A percentile compares a stretch with the other conserved stretches of the same genome.
Conservation (phyloP, 2,329 filamentous ascomycete genomes). For the Cordyceps pruinosa region DNA sequence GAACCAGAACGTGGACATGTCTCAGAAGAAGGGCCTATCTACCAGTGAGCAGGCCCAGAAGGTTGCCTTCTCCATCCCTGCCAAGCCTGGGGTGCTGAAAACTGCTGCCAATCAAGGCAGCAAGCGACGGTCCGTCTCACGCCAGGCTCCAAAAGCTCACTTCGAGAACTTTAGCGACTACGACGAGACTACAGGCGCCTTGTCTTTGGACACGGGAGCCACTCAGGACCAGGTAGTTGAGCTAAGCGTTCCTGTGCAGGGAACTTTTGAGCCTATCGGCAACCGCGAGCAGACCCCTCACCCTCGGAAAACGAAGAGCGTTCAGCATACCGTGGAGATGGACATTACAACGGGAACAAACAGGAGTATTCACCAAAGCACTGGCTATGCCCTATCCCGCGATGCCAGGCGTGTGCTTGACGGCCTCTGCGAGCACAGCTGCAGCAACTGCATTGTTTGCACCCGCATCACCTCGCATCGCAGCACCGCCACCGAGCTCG, state of each 20-base stretch:
- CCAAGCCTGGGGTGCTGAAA: slow-evolving; percentile 23
- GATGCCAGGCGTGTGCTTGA: slow-evolving; percentile 48
- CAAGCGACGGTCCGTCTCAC: slow-evolving; percentile 28
- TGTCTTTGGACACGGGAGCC: slow-evolving; percentile 28
- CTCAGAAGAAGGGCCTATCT: slow-evolving; percentile 20
- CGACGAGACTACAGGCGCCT: slow-evolving; percentile 29
- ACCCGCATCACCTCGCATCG: slow-evolving; percentile 43
- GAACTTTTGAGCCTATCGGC: slow-evolving; percentile 20
- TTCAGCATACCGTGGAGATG: slow-evolving; percentile 3
- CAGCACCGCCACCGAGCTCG: slow-evolving; percentile 31
- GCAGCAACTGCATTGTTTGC: slow-evolving; percentile 52
- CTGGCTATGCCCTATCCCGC: slow-evolving; percentile 41
- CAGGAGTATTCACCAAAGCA: slow-evolving; percentile 16
- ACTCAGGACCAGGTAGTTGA: slow-evolving; percentile 28
- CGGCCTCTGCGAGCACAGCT: slow-evolving; percentile 46
- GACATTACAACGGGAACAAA: slow-evolving; percentile 12
- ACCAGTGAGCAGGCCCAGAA: slow-evolving; percentile 28
- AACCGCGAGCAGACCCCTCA: slow-evolving; percentile 17
- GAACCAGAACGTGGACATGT: slow-evolving; percentile 22
- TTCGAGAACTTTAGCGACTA: slow-evolving; percentile 24
- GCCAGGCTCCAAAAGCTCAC: slow-evolving; percentile 19
- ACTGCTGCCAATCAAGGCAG: slow-evolving; percentile 34
- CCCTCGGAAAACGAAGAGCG: slow-evolving; percentile 7
- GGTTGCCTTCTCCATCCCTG: slow-evolving; percentile 37
- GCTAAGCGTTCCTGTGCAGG: slow-evolving; percentile 21